Base-by-base conservation (phyloP, 2,329 filamentous ascomycete species). In the Aspergillus floridensis region DNA sequence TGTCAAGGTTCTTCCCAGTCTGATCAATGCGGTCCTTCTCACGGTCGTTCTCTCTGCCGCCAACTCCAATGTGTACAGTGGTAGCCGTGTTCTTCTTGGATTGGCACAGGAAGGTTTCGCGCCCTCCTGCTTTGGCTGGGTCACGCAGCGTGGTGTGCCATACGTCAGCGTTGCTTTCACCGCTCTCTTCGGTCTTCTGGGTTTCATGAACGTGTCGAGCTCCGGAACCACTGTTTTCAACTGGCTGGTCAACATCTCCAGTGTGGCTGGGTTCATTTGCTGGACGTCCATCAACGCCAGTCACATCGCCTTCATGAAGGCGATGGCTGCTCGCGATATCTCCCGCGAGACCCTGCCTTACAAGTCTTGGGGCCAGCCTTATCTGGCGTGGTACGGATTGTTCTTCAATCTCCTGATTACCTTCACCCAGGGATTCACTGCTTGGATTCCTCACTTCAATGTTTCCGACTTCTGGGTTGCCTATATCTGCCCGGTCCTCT, bases 31-130 rank as follows among this genome's bases (percentile, higher is more conserved):
- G 14, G 68, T 74, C 35, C 67, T 78, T 10, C 66, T 77, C 38
- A 77, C 74, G 0, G 72, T 73, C 41, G 74, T 76, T 6, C 65
- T 75, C 50, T 77, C 75, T 4, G 71, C 75, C 5, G 74, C 72
- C 44, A 78, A 77, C 64, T 72, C 72, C 32, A 72, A 72, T 58
- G 68, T 75, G 19, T 78, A 74, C 65, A 72, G 68, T 49, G 74
- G 87, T 56, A 87, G 85, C 50, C 84, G 89, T 66, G 84, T 91
- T 19, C 79, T 92, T 8, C 86, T 88, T 70, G 86, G 85, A 59
- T 84, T 91, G 70, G 82, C 79, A 1, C 74, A 79, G 59, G 72
- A 77, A 47, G 65, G 72, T 21, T 76, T 72, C 58, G 79, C 77
- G 3, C 80, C 79, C 3, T 62, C 61, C 0, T 73, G 76, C 64